Evolutionary conservation across 768 basidiomycete species (phyloP).

Genomic region (Naganishia onofrii): DNA sequence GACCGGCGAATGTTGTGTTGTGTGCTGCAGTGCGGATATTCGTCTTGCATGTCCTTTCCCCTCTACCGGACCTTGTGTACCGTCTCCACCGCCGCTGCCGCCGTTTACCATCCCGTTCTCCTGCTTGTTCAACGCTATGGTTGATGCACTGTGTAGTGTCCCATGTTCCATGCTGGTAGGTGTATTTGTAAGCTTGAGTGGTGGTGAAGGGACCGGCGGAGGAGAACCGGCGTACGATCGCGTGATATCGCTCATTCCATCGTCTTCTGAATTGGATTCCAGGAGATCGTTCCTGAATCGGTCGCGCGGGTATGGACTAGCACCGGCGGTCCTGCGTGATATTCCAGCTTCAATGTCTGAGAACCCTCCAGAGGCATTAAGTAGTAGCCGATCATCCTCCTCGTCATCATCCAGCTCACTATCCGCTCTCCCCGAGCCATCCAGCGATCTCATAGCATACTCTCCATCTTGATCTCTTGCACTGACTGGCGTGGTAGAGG

Average conservation of each 20-base stretch:
- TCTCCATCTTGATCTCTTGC: conserved; percentile 7
- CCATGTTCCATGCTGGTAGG: background rate
- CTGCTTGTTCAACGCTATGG: conserved; percentile 2
- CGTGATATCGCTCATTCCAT: background rate
- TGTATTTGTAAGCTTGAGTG: conserved; percentile 5
- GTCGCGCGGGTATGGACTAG: background rate
- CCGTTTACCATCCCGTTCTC: background rate
- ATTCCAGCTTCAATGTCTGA: conserved; percentile 20
- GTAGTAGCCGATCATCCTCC: conserved; percentile 18
- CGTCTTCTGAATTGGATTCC: conserved; percentile 12
- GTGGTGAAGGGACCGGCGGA: background rate
- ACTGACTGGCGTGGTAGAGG: too few relatives aligned
- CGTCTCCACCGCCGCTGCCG: background rate
- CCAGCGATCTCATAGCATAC: background rate
- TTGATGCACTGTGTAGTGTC: background rate
- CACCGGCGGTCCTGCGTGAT: background rate
- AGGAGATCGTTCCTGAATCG: background rate
- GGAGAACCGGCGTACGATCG: conserved; percentile 17
- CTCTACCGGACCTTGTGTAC: too few relatives aligned
- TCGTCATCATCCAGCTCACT: conserved; percentile 14
- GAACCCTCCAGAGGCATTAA: conserved; percentile 27
- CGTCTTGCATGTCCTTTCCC: conserved; percentile 4
- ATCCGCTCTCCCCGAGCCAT: conserved; percentile 4
- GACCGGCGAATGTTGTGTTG: background rate
- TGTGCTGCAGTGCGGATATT: background rate